Evolutionary conservation across 2,329 filamentous ascomycete genomes (phyloP).

Genomic region (Colletotrichum tamarilloi): DNA sequence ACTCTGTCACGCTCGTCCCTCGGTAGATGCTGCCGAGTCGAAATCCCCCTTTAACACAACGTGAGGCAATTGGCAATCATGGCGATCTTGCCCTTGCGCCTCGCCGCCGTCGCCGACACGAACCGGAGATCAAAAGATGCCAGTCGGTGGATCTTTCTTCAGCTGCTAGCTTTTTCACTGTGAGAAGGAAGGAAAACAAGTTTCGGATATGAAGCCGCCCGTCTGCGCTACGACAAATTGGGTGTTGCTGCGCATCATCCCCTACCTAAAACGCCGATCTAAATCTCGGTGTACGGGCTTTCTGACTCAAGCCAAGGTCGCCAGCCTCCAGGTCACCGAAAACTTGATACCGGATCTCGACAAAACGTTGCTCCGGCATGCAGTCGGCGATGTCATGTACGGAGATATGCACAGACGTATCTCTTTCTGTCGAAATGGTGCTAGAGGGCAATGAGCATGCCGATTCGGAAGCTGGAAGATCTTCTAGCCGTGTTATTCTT

Average conservation of each 20-base stretch:
- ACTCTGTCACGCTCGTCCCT: slow-evolving; percentile 5
- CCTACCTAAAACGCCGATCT: slow-evolving; percentile 7
- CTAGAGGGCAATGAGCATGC: background rate
- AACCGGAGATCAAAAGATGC: background rate
- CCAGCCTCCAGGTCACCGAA: background rate
- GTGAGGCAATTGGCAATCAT: slow-evolving; percentile 5
- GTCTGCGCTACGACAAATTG: slow-evolving; percentile 13
- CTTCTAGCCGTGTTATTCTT: background rate
- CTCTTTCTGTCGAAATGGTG: background rate
- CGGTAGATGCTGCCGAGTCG: background rate
- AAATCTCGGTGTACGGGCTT: slow-evolving; percentile 13
- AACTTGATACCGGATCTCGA: slow-evolving; percentile 4
- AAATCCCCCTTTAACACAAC: background rate
- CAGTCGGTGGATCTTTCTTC: background rate
- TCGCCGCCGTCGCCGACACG: background rate
- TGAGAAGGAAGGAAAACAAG: background rate
- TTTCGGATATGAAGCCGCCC: slow-evolving; percentile 8
- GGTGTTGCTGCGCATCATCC: background rate
- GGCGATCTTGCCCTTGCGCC: background rate
- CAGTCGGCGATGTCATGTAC: background rate
- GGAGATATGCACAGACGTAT: background rate
- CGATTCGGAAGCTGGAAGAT: background rate
- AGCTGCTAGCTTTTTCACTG: background rate
- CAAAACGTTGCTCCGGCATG: background rate
- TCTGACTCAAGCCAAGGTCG: slow-evolving; percentile 8